Percentiles rank a stretch among this genome's conserved stretches.
Evolutionary conservation across 805 yeast species (phyloP).

Genomic region (Myxozyma mucilagina): DNA sequence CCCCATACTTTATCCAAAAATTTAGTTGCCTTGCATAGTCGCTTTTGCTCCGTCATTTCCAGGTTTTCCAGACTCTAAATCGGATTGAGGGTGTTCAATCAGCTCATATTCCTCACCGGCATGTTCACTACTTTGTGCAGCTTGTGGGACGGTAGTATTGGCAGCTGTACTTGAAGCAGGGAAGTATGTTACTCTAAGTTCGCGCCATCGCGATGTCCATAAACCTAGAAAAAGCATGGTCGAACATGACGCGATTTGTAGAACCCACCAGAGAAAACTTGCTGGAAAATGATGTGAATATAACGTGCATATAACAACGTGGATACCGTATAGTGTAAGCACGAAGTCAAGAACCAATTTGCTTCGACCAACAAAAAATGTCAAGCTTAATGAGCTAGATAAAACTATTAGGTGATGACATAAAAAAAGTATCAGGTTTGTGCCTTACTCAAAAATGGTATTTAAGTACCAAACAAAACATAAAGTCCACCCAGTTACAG

Average conservation of each 20-base stretch:
- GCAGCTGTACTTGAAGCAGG: constrained; percentile 7
- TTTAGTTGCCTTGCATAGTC: neutral
- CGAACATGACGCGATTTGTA: constrained; percentile 67
- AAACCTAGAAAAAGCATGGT: constrained; percentile 80
- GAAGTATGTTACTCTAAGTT: constrained; percentile 83
- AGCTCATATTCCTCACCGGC: constrained; percentile 15
- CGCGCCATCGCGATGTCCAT: constrained; percentile 90
- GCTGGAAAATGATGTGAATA: constrained; percentile 68
- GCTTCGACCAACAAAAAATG: constrained; percentile 85
- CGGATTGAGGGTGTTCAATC: constrained; percentile 9
- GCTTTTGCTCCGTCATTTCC: neutral
- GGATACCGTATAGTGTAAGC: constrained; percentile 82
- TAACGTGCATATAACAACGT: constrained; percentile 67
- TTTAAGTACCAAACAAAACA: constrained; percentile 79
- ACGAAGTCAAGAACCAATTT: constrained; percentile 97
- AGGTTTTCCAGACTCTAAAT: constrained; percentile 7
- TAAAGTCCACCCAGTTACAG: constrained; percentile 76
- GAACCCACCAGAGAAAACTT: constrained; percentile 77
- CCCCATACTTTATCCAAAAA: neutral
- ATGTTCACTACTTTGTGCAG: neutral
- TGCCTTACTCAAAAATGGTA: constrained; percentile 53
- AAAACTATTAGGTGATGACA: neutral
- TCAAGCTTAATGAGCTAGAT: constrained; percentile 73
- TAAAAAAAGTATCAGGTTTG: neutral
- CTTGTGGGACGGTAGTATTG: neutral